Conservation (phyloP, 208 protist genomes). For the Acanthamoeba sp. region DNA sequence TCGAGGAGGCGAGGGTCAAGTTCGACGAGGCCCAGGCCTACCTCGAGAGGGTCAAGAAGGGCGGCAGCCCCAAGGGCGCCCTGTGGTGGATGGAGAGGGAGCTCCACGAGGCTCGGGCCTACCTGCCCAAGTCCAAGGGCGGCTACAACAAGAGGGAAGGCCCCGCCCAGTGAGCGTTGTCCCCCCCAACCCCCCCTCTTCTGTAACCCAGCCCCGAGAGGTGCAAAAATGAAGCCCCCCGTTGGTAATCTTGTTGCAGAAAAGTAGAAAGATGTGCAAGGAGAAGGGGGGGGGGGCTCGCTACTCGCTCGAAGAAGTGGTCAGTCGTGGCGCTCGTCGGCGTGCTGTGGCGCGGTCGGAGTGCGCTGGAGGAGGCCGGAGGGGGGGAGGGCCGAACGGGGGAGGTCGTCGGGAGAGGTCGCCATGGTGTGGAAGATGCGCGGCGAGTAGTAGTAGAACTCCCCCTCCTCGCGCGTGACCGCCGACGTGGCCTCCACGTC, state of each 20-base stretch:
- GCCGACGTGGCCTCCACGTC: not conserved
- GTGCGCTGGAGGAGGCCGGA: not conserved
- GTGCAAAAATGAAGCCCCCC: no score
- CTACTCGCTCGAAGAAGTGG: no score
- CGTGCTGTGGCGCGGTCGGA: no score
- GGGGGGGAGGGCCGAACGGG: not conserved
- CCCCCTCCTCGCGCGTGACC: not conserved
- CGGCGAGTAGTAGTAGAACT: not conserved
- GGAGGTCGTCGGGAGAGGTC: not conserved
- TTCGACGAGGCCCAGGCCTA: conserved; percentile 38
- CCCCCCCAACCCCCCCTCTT: no score
- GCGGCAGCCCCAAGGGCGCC: conserved; percentile 8
- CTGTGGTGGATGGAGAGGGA: conserved; percentile 57
- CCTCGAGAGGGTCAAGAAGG: conserved; percentile 47
- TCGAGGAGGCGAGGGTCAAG: conserved; percentile 5
- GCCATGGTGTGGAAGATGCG: conserved; percentile 19
- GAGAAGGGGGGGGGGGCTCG: no score
- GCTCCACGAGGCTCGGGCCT: not conserved
- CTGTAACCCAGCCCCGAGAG: no score
- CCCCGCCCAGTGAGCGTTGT: not conserved
- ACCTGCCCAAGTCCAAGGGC: conserved; percentile 53
- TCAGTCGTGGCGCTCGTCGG: no score
- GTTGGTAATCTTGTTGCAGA: no score
- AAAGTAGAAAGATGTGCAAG: no score
- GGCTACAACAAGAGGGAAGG: conserved; percentile 36